phyloP scores from a whole-genome alignment of 106 monocot genomes.

The Vanilla planifolia region DNA sequence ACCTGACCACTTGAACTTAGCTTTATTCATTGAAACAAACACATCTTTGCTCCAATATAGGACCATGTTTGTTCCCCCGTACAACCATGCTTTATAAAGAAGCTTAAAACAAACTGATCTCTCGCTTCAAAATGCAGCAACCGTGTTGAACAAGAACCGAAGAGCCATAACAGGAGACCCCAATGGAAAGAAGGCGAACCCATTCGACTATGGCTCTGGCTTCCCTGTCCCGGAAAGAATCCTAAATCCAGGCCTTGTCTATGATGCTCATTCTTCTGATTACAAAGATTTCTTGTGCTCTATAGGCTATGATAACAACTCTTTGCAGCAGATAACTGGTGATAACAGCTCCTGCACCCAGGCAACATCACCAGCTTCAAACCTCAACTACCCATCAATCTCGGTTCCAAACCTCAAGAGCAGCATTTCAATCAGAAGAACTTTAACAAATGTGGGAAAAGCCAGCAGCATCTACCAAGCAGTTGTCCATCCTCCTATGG shows the following conservation, averaged over 20 bases:
- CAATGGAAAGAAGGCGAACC: constrained; percentile 41
- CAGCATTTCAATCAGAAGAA: constrained; percentile 37
- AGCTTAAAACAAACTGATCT: neutral
- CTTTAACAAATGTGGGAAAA: constrained; percentile 76
- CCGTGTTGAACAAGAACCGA: constrained; percentile 40
- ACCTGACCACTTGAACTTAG: no score
- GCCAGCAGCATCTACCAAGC: constrained; percentile 38
- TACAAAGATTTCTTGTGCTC: constrained; percentile 76
- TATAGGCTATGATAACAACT: constrained; percentile 54
- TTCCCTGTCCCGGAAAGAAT: constrained; percentile 47
- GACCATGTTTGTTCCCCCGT: no score
- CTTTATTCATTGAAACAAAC: no score
- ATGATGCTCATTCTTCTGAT: constrained; percentile 53
- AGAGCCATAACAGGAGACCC: constrained; percentile 54
- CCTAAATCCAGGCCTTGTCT: constrained; percentile 73
- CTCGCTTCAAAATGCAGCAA: constrained; percentile 37
- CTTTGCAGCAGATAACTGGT: constrained; percentile 54
- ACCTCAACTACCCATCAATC: constrained; percentile 83
- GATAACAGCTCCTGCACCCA: constrained; percentile 38
- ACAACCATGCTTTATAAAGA: neutral
- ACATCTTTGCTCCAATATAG: no score
- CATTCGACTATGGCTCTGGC: constrained; percentile 87
- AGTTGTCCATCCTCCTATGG: constrained; percentile 31
- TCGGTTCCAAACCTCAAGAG: constrained; percentile 45
- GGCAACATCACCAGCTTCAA: constrained; percentile 19